Conservation (phyloP, 805 yeast genomes). For the Kodamaea neixiangensis region DNA sequence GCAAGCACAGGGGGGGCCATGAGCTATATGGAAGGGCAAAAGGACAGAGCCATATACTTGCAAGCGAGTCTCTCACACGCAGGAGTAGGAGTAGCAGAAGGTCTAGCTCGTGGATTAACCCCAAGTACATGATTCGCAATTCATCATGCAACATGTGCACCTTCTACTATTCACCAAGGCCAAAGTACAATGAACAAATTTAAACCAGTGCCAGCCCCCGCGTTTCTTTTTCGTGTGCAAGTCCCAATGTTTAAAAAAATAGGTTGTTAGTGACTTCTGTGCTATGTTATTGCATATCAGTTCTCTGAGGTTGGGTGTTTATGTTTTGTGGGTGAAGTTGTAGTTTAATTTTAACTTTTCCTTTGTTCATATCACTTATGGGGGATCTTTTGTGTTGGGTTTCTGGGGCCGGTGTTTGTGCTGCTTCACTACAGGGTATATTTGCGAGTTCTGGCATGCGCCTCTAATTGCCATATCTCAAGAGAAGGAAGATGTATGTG, state of each 20-base stretch:
- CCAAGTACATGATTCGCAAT: not conserved
- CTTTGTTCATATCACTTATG: not conserved
- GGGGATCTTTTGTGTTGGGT: not conserved
- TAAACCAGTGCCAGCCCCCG: not conserved
- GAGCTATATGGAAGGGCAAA: no score
- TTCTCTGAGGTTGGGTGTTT: not conserved
- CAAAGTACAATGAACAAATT: not conserved
- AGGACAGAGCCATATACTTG: no score
- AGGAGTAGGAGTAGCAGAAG: no score
- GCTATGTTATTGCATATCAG: not conserved
- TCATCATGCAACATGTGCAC: conserved; percentile 1
- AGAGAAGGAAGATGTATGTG: not conserved
- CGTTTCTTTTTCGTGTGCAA: conserved; percentile 1
- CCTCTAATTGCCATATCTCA: not conserved
- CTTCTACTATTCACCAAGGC: not conserved
- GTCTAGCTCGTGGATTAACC: not conserved
- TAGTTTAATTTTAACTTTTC: not conserved
- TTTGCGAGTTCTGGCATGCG: not conserved
- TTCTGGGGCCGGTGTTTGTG: not conserved
- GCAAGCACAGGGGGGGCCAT: no score
- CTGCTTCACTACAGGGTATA: conserved; percentile 2
- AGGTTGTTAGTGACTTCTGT: conserved; percentile 4
- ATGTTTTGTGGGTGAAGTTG: conserved; percentile 3
- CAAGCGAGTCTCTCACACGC: no score
- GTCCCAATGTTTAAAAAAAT: conserved; percentile 3